A percentile compares a stretch with the other conserved stretches of the same genome.
Conservation (phyloP, 2,329 filamentous ascomycete species). For the Dothideomycetidae sp. region DNA sequence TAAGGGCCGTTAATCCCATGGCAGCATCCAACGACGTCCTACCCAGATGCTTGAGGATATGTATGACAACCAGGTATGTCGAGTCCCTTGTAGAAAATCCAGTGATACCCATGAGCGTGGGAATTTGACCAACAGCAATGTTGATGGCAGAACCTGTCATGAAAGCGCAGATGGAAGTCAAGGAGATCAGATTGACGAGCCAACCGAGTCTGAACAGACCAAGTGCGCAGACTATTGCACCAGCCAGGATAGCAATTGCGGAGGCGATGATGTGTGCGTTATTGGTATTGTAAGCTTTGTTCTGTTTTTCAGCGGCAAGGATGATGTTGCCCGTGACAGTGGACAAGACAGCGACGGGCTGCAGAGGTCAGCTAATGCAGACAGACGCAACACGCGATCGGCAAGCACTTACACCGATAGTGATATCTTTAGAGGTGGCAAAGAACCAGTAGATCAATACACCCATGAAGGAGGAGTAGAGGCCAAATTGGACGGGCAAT, state of each 20-base stretch:
- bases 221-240: slow-evolving; percentile 61
- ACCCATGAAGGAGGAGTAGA: slow-evolving; percentile 94
- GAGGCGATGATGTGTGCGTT: slow-evolving; percentile 57
- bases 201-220: slow-evolving; percentile 71
- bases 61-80: slow-evolving; percentile 72
- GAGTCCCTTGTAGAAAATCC: slow-evolving; percentile 46
- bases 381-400: too few relatives aligned
- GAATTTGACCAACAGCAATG: slow-evolving; percentile 73
- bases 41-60: slow-evolving; percentile 60
- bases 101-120: slow-evolving; percentile 64
- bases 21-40: slow-evolving; percentile 62
- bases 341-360: slow-evolving; percentile 92
- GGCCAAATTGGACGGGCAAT: slow-evolving; percentile 66
- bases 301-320: slow-evolving; percentile 30
- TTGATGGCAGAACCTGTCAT: slow-evolving; percentile 93
- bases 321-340: slow-evolving; percentile 68
- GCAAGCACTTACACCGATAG: slow-evolving; percentile 69
- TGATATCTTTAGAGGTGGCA: slow-evolving; percentile 96
- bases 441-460: slow-evolving; percentile 95
- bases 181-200: slow-evolving; percentile 84
- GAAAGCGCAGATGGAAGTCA: slow-evolving; percentile 82
- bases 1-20: slow-evolving; percentile 71
- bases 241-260: slow-evolving; percentile 61
- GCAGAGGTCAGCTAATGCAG: too few relatives aligned
- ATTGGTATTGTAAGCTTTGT: slow-evolving; percentile 28